These are phyloP conservation scores for Crithidia brevicula DNA, from an alignment of 208 protist genomes.

Conservation along the genomic window DNA sequence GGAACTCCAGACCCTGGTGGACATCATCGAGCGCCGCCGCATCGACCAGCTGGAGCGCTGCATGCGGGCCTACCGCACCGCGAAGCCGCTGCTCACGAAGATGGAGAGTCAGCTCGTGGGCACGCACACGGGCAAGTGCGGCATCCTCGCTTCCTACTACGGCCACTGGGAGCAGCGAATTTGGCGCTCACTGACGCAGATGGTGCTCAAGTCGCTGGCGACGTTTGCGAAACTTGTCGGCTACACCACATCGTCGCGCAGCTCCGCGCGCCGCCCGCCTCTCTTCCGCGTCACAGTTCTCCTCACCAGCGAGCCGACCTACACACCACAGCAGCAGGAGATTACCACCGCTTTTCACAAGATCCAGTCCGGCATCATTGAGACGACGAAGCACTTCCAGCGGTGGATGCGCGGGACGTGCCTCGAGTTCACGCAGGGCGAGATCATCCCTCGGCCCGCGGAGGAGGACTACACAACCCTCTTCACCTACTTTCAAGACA, in stretches of 20 bases:
- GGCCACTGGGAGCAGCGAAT: conserved; percentile 96
- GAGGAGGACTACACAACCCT: conserved; percentile 84
- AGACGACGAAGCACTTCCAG: conserved; percentile 94
- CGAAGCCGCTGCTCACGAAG: conserved; percentile 95
- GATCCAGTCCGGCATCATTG: conserved; percentile 92
- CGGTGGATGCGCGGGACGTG: conserved; percentile 98
- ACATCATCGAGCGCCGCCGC: conserved; percentile 90
- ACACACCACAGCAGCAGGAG: conserved; percentile 94
- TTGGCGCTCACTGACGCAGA: conserved; percentile 92
- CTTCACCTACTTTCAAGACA: conserved; percentile 97
- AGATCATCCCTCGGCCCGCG: conserved; percentile 84
- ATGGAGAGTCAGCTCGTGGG: conserved; percentile 95
- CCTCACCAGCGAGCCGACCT: conserved; percentile 92
- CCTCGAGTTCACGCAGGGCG: conserved; percentile 93
- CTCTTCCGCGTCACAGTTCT: conserved; percentile 95
- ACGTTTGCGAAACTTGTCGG: conserved; percentile 91
- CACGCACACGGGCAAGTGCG: conserved; percentile 92
- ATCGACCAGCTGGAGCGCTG: conserved; percentile 83
- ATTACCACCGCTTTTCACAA: conserved; percentile 94
- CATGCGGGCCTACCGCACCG: conserved; percentile 94
- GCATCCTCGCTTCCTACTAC: conserved; percentile 95
- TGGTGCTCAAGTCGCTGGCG: conserved; percentile 90
- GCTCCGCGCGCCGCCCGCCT: conserved; percentile 48
- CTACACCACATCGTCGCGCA: conserved; percentile 55
- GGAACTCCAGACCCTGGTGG: conserved; percentile 93